Evolutionary conservation across 768 basidiomycete species (phyloP).

Genomic region (Boletus sp.): DNA sequence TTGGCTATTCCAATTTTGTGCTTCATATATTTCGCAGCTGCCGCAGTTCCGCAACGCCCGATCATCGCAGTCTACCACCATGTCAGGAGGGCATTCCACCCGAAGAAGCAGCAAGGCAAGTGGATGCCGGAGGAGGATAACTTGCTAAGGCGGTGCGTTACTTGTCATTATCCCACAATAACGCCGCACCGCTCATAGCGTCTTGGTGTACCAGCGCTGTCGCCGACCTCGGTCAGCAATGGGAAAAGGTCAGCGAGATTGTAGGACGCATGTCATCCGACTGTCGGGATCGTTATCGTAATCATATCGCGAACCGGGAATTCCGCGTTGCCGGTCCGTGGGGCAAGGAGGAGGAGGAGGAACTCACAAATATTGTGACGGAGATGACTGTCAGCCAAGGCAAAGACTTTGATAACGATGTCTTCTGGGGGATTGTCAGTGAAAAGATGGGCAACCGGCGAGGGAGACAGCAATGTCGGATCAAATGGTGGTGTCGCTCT

Average conservation of each 20-base stretch:
- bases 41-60: slow-evolving; percentile 70
- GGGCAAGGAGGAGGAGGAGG: slow-evolving; percentile 78
- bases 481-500: slow-evolving; percentile 65
- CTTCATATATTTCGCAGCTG: slow-evolving; percentile 42
- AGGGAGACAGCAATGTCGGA: slow-evolving; percentile 80
- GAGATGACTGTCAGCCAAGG: slow-evolving; percentile 72
- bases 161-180: neutral
- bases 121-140: slow-evolving; percentile 71
- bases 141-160: slow-evolving; percentile 55
- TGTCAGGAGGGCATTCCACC: slow-evolving; percentile 68
- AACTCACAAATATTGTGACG: slow-evolving; percentile 70
- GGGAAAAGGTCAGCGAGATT: slow-evolving; percentile 71
- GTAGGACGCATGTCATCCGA: slow-evolving; percentile 79
- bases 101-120: slow-evolving; percentile 63
- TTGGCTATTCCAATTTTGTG: neutral
- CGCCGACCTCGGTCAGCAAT: slow-evolving; percentile 65
- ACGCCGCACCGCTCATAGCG: neutral
- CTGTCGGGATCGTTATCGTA: slow-evolving; percentile 84
- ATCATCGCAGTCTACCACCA: slow-evolving; percentile 85
- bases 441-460: slow-evolving; percentile 74
- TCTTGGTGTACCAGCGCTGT: slow-evolving; percentile 54
- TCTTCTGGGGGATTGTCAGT: slow-evolving; percentile 81
- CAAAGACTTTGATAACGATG: slow-evolving; percentile 72
- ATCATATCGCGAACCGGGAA: slow-evolving; percentile 71
- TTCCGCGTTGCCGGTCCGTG: slow-evolving; percentile 65